Evolutionary conservation across 2,329 filamentous ascomycete genomes (phyloP).

Genomic region (Fusarium sp.): DNA sequence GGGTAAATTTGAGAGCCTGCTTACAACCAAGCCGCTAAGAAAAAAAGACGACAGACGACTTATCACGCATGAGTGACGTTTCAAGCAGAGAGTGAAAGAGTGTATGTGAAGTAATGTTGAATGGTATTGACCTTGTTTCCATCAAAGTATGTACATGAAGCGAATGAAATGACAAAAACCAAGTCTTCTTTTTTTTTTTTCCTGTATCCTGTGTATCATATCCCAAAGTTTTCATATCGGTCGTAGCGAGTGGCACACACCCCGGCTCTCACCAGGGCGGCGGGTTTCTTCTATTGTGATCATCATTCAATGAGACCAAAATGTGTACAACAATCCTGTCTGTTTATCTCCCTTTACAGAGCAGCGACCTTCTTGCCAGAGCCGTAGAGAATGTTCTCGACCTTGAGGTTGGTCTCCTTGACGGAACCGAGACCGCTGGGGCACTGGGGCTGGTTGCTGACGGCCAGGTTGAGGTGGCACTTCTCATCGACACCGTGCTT

Average conservation of each 20-base stretch:
- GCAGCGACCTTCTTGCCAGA: slow-evolving; percentile 55
- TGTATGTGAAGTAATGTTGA: background rate
- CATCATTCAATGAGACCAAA: slow-evolving; percentile 33
- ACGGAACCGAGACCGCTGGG: slow-evolving; percentile 56
- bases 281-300: slow-evolving; percentile 42
- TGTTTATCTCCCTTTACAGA: slow-evolving; percentile 17
- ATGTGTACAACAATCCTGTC: slow-evolving; percentile 1
- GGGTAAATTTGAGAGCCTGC: slow-evolving; percentile 6
- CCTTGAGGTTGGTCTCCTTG: slow-evolving; percentile 48
- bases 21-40: slow-evolving; percentile 7
- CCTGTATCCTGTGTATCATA: slow-evolving; percentile 41
- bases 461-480: slow-evolving; percentile 61
- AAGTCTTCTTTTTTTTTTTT: slow-evolving; percentile 24
- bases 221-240: slow-evolving; percentile 36
- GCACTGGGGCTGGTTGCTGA: slow-evolving; percentile 65
- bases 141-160: slow-evolving; percentile 41
- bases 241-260: slow-evolving; percentile 38
- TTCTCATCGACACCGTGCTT: slow-evolving; percentile 63
- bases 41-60: background rate
- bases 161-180: slow-evolving; percentile 32
- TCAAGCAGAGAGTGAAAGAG: background rate
- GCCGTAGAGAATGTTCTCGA: slow-evolving; percentile 65
- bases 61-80: slow-evolving; percentile 1
- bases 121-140: slow-evolving; percentile 22
- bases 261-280: slow-evolving; percentile 33